A percentile compares a stretch with the other conserved stretches of the same genome.
Evolutionary conservation across 352 stramenopile genomes (phyloP).

Genomic region (Phytophthora constricta): DNA sequence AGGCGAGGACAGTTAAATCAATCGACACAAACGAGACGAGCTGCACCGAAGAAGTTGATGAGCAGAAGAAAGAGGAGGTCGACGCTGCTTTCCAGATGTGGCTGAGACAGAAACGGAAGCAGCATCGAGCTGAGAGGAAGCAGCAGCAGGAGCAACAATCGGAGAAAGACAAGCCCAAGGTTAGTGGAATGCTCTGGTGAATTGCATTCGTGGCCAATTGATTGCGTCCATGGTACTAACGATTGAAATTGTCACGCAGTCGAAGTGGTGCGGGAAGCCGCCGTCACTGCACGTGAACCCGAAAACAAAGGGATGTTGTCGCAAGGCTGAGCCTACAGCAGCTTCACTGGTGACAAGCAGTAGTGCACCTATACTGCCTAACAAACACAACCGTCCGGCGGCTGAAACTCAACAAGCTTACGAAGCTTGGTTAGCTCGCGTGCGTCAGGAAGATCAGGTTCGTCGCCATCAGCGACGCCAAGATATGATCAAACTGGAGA

Average conservation of each 20-base stretch:
- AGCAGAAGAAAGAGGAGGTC: slow-evolving; percentile 33
- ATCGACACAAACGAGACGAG: neutral
- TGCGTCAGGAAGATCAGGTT: slow-evolving; percentile 54
- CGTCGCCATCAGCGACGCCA: slow-evolving; percentile 42
- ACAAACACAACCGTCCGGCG: neutral
- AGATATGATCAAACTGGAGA: slow-evolving; percentile 24
- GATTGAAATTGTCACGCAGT: neutral
- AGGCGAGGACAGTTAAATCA: slow-evolving; percentile 4
- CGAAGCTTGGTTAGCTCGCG: slow-evolving; percentile 51
- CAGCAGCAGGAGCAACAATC: slow-evolving; percentile 8
- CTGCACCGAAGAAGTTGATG: neutral
- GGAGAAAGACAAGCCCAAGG: slow-evolving; percentile 6
- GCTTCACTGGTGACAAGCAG: slow-evolving; percentile 4
- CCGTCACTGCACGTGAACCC: slow-evolving; percentile 64
- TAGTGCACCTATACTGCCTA: slow-evolving; percentile 1
- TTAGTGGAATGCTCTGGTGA: neutral
- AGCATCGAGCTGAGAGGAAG: slow-evolving; percentile 30
- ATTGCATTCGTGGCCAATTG: neutral
- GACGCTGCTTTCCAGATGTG: slow-evolving; percentile 53
- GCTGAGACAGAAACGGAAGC: slow-evolving; percentile 44
- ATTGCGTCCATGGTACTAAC: neutral
- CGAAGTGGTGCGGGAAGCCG: slow-evolving; percentile 39
- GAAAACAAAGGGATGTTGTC: slow-evolving; percentile 22
- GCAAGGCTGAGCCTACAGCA: slow-evolving; percentile 17
- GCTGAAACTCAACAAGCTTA: slow-evolving; percentile 33